phyloP scores from a whole-genome alignment of 441 rosid species.

The Erodium texanum region DNA sequence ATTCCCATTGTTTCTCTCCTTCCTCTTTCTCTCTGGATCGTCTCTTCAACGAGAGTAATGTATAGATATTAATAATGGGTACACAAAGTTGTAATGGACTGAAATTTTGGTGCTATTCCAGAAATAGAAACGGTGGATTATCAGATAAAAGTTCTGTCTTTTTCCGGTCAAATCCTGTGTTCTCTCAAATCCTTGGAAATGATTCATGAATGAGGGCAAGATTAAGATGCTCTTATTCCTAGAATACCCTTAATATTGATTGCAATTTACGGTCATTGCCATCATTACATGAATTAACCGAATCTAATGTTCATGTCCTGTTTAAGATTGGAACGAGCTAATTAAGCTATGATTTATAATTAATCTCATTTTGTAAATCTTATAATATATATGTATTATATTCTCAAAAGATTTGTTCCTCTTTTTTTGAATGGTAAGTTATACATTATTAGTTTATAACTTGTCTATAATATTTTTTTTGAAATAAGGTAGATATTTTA shows the following conservation, averaged over 20 bases:
- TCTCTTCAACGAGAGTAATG: neutral
- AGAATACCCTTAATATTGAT: neutral
- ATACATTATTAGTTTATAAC: too few species aligned
- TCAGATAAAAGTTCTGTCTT: neutral
- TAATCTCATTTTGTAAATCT: too few species aligned
- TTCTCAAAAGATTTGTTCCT: too few species aligned
- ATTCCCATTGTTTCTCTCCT: neutral
- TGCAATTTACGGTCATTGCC: neutral
- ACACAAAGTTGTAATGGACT: neutral
- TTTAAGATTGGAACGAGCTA: too few species aligned
- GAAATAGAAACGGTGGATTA: neutral
- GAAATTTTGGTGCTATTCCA: neutral
- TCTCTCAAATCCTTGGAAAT: neutral
- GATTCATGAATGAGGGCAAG: neutral
- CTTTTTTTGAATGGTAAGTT: too few species aligned
- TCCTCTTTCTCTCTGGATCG: neutral
- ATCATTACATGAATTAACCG: too few species aligned
- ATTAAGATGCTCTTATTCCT: neutral
- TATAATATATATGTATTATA: too few species aligned
- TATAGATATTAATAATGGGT: neutral
- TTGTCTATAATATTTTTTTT: too few species aligned
- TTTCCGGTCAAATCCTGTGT: neutral
- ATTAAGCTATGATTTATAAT: too few species aligned
- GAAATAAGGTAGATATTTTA: too few species aligned
- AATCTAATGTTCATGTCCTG: too few species aligned